phyloP scores from a whole-genome alignment of 768 basidiomycete genomes.

The Russula abietina region DNA sequence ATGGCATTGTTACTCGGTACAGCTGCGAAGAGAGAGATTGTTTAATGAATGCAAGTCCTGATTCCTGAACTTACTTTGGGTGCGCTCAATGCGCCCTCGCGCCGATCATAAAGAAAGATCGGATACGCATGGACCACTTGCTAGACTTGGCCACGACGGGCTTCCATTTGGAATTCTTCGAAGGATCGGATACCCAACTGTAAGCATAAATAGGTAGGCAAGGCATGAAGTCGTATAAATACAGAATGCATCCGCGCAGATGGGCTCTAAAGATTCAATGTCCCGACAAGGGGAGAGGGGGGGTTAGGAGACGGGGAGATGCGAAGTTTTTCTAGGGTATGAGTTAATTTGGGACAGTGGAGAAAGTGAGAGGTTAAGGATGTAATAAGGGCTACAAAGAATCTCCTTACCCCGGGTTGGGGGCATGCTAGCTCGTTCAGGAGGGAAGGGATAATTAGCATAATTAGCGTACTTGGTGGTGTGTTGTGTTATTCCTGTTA shows the following conservation, averaged over 20 bases:
- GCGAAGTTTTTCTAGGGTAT: conserved; percentile 19
- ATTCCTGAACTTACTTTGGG: conserved; percentile 5
- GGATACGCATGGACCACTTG: not conserved
- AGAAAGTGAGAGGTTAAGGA: conserved; percentile 1
- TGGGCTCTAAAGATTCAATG: conserved; percentile 15
- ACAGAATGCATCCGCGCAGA: conserved; percentile 16
- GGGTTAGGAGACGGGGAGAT: not conserved
- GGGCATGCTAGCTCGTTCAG: not conserved
- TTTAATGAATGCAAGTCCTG: not conserved
- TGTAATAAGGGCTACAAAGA: not conserved
- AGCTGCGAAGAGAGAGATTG: not conserved
- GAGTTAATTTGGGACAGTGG: conserved; percentile 8
- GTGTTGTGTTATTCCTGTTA: not conserved
- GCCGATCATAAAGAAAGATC: conserved; percentile 4
- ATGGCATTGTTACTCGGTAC: not conserved
- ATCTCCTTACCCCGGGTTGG: conserved; percentile 3
- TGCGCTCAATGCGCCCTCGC: not conserved
- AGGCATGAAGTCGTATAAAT: not conserved
- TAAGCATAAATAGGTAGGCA: conserved; percentile 18
- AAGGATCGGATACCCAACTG: conserved; percentile 9
- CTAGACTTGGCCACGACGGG: not conserved
- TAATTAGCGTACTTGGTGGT: not conserved
- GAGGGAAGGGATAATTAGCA: conserved; percentile 1
- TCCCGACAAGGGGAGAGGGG: conserved; percentile 9
- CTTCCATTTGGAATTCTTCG: conserved; percentile 5